Conservation (phyloP, 805 yeast species). For the Zygosaccharomyces gambellarensis region DNA sequence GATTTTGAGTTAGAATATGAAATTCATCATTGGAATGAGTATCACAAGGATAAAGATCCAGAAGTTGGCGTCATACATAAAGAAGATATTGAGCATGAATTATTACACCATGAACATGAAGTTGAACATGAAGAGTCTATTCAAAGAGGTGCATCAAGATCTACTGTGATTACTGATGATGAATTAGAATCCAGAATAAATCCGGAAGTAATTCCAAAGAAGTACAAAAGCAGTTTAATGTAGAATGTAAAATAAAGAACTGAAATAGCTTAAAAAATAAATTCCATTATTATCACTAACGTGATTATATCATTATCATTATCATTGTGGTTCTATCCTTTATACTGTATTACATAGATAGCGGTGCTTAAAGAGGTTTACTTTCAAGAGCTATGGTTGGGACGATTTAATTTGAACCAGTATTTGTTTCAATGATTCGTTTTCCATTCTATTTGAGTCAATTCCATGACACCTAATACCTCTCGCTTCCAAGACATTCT, state of each 20-base stretch:
- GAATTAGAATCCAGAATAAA: slow-evolving; percentile 39
- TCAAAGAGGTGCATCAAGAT: slow-evolving; percentile 35
- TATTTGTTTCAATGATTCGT: slow-evolving; percentile 19
- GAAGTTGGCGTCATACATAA: slow-evolving; percentile 74
- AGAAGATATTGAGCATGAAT: slow-evolving; percentile 84
- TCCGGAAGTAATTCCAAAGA: slow-evolving; percentile 37
- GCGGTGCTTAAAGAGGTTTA: neutral
- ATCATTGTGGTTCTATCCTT: neutral
- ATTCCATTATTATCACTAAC: neutral
- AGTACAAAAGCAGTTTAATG: slow-evolving; percentile 30
- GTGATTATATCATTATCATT: neutral
- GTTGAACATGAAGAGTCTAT: slow-evolving; percentile 51
- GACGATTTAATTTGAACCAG: slow-evolving; percentile 9
- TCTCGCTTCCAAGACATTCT: slow-evolving; percentile 34
- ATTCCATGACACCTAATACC: slow-evolving; percentile 46
- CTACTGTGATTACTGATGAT: slow-evolving; percentile 36
- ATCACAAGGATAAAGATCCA: slow-evolving; percentile 73
- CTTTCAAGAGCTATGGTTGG: neutral
- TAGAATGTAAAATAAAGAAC: neutral
- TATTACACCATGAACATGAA: slow-evolving; percentile 80
- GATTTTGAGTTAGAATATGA: slow-evolving; percentile 93
- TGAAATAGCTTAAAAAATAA: neutral
- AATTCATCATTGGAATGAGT: slow-evolving; percentile 88
- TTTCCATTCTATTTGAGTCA: slow-evolving; percentile 23
- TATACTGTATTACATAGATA: neutral